Evolutionary conservation across 2,329 filamentous ascomycete genomes (phyloP).

Genomic region (Paracamarosporium sp.): DNA sequence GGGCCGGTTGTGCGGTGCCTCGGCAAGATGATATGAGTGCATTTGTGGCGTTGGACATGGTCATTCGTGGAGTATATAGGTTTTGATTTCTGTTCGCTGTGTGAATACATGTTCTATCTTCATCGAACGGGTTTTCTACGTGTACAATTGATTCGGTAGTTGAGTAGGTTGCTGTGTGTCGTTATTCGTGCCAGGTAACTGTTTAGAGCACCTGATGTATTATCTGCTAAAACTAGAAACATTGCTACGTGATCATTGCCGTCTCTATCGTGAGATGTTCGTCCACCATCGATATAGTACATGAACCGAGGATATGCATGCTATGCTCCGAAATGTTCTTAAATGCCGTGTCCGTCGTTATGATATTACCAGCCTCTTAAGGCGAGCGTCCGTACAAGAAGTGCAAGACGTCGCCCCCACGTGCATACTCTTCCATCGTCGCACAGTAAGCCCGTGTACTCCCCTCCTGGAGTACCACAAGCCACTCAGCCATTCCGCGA

Average conservation of each 20-base stretch:
- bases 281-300: not conserved
- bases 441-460: not conserved
- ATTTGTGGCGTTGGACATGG: constrained; percentile 12
- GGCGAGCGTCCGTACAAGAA: not conserved
- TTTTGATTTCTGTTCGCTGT: not conserved
- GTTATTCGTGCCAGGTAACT: not conserved
- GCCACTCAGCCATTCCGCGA: not conserved
- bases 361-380: not conserved
- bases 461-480: not conserved
- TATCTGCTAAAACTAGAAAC: not conserved
- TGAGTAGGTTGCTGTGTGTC: not conserved
- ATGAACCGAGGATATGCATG: not conserved
- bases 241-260: not conserved
- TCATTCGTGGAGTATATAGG: not conserved
- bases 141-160: not conserved
- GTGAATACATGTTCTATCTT: not conserved
- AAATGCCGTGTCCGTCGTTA: not conserved
- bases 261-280: not conserved
- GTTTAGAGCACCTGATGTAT: not conserved
- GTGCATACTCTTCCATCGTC: not conserved
- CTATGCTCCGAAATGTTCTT: not conserved
- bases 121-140: not conserved
- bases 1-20: not conserved
- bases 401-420: no score
- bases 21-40: not conserved